A percentile compares a stretch with the other conserved stretches of the same genome.
These are phyloP conservation scores for Phytophthora pisi DNA, from an alignment of 352 stramenopile species.

Conservation along the genomic window DNA sequence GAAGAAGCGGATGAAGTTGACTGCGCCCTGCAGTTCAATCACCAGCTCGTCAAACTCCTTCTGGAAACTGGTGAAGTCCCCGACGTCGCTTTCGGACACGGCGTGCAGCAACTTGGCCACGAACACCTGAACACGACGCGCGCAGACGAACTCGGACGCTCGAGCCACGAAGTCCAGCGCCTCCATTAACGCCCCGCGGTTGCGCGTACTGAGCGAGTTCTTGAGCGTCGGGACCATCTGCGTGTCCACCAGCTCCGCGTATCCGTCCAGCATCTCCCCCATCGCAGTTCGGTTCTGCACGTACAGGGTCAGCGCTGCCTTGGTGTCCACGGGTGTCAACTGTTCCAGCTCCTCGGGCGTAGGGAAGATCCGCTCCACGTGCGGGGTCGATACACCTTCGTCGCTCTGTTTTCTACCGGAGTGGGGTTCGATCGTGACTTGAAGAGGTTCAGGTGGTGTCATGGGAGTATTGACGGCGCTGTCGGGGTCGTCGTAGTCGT, in stretches of 20 bases:
- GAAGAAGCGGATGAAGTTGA: slow-evolving; percentile 41
- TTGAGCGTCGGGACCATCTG: slow-evolving; percentile 59
- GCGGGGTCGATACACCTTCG: slow-evolving; percentile 10
- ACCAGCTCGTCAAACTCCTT: slow-evolving; percentile 32
- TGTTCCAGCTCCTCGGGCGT: slow-evolving; percentile 55
- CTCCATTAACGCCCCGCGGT: slow-evolving; percentile 61
- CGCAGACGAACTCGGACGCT: slow-evolving; percentile 76
- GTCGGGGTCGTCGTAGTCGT: slow-evolving; percentile 22
- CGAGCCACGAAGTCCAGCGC: slow-evolving; percentile 70
- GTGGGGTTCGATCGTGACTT: slow-evolving; percentile 13
- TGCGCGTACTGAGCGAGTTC: slow-evolving; percentile 40
- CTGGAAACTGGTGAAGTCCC: slow-evolving; percentile 28
- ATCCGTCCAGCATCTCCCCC: slow-evolving; percentile 77
- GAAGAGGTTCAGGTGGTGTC: slow-evolving; percentile 5
- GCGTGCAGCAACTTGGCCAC: slow-evolving; percentile 64
- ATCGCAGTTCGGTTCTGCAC: slow-evolving; percentile 64
- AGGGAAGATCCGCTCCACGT: slow-evolving; percentile 47
- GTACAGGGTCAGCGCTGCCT: slow-evolving; percentile 56
- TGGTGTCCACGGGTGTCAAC: slow-evolving; percentile 68
- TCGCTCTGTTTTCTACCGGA: slow-evolving; percentile 38
- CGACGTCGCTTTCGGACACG: slow-evolving; percentile 54
- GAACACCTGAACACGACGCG: slow-evolving; percentile 65
- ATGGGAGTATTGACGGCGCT: not conserved
- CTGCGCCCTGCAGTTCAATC: slow-evolving; percentile 30
- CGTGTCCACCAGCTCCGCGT: slow-evolving; percentile 54